Percentiles rank a stretch among this genome's conserved stretches.
Evolutionary conservation across 768 basidiomycete genomes (phyloP).

Genomic region (Suillus placidus): DNA sequence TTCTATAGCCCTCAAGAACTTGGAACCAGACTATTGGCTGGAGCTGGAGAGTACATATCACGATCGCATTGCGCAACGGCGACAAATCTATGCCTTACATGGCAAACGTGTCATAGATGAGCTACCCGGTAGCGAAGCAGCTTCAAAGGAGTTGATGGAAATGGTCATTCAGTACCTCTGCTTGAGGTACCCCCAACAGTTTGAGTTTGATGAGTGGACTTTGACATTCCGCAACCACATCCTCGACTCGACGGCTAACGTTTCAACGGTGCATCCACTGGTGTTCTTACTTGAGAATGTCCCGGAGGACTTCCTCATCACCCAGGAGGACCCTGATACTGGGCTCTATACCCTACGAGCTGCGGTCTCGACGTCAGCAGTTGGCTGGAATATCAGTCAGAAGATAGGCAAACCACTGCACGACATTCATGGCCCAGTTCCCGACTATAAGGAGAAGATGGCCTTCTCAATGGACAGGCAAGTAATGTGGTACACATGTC

Average conservation of each 20-base stretch:
- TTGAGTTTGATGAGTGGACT: conserved; percentile 39
- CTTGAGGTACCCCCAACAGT: conserved; percentile 57
- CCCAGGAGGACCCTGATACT: conserved; percentile 42
- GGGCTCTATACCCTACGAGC: conserved; percentile 49
- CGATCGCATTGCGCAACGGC: conserved; percentile 45
- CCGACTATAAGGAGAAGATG: conserved; percentile 54
- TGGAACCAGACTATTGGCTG: conserved; percentile 60
- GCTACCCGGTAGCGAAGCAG: conserved; percentile 50
- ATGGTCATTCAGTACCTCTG: conserved; percentile 61
- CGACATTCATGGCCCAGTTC: conserved; percentile 50
- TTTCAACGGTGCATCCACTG: conserved; percentile 37
- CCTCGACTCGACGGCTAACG: conserved; percentile 36
- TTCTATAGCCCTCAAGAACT: conserved; percentile 42
- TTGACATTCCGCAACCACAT: conserved; percentile 47
- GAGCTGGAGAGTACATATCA: conserved; percentile 57
- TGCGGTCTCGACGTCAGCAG: conserved; percentile 47
- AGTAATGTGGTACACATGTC: conserved; percentile 5
- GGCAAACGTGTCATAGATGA: conserved; percentile 46
- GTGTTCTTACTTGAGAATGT: conserved; percentile 51
- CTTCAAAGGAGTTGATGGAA: conserved; percentile 55
- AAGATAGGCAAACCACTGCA: conserved; percentile 52
- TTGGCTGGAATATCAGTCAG: conserved; percentile 51
- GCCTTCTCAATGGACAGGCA: conserved; percentile 52
- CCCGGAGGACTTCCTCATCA: conserved; percentile 55
- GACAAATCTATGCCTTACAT: conserved; percentile 39